These are phyloP conservation scores for Anthracocystis setariae DNA, from an alignment of 1,284 basidiomycete species.

Conservation along the genomic window DNA sequence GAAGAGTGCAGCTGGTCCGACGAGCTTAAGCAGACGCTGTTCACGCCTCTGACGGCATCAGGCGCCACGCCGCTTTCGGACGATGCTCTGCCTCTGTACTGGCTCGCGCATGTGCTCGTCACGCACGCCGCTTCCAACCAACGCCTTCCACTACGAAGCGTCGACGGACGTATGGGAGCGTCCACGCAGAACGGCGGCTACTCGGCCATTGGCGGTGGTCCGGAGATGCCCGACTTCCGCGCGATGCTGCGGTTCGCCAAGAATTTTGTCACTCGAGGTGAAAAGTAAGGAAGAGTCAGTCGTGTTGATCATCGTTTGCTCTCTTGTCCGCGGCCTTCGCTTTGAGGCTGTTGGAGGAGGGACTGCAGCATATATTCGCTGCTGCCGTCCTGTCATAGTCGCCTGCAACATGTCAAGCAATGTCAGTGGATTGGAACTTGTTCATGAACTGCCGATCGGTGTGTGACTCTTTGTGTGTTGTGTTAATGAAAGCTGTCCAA, in stretches of 20 bases:
- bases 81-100: slow-evolving; percentile 60
- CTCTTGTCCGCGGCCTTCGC: too few relatives aligned
- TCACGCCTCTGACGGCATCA: slow-evolving; percentile 55
- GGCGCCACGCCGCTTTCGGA: slow-evolving; percentile 58
- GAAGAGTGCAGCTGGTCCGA: slow-evolving; percentile 13
- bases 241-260: slow-evolving; percentile 59
- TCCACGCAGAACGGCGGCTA: slow-evolving; percentile 24
- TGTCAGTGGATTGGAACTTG: too few relatives aligned
- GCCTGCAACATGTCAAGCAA: neutral
- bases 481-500: too few relatives aligned
- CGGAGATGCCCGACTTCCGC: slow-evolving; percentile 50
- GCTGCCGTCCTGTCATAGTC: neutral
- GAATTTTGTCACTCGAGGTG: slow-evolving; percentile 52
- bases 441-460: too few relatives aligned
- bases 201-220: slow-evolving; percentile 20
- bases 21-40: slow-evolving; percentile 34
- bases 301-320: too few relatives aligned
- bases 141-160: slow-evolving; percentile 36
- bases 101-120: slow-evolving; percentile 58
- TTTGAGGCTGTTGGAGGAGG: neutral
- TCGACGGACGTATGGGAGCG: slow-evolving; percentile 27
- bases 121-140: slow-evolving; percentile 53
- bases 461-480: too few relatives aligned
- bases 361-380: neutral
- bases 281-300: slow-evolving; percentile 18